Base-by-base conservation (phyloP, 2,329 filamentous ascomycete species). In the Thielaviopsis populi region DNA sequence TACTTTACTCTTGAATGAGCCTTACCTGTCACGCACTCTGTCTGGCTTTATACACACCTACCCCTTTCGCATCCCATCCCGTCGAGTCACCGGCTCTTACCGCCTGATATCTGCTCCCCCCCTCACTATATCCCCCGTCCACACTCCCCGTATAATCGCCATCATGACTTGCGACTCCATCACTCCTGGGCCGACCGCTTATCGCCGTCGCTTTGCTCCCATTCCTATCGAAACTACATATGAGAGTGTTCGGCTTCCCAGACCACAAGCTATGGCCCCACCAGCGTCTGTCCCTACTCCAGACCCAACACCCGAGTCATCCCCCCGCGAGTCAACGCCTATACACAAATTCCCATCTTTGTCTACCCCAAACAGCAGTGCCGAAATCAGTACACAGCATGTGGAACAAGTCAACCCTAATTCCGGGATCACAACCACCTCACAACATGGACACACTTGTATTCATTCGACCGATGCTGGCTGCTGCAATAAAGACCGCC, bases 211-310 rank as follows among this genome's bases (percentile, higher is more conserved):
- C 69, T 89, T 89, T 74, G 79, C 76, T 50, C 85, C 86, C 41
- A 80, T 87, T 63, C 86, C 86, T 17, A 82, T 91, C 68, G 88
- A 91, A 73, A 90, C 87, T 8, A 85, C 81, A 1, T 83, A 82
- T 69, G 83, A 83, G 68, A 80, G 82, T 58, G 80, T 77, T 71
- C 76, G 83, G 69, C 69, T 67, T 69, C 73, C 59, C 69, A 40
- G 17, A 3, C 56, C 64, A 50, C 60, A 42, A 30, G 6, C 61
- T n/a, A 13, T 56, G 33, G 37, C 24, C 48, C 59, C 15, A n/a
- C 63, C 33, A 33, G 54, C 24, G n/a, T 71, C 74, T 63, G 78
- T 80, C 63, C 80, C 80, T 43, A 81, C 80, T 41, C 80, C 83
- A 60, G 83, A 84, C 69, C 77, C 79, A 37, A 83, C 81, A 0